A percentile compares a stretch with the other conserved stretches of the same genome.
Evolutionary conservation across 2,329 filamentous ascomycete genomes (phyloP).

Genomic region (Metarhizium anisopliae): DNA sequence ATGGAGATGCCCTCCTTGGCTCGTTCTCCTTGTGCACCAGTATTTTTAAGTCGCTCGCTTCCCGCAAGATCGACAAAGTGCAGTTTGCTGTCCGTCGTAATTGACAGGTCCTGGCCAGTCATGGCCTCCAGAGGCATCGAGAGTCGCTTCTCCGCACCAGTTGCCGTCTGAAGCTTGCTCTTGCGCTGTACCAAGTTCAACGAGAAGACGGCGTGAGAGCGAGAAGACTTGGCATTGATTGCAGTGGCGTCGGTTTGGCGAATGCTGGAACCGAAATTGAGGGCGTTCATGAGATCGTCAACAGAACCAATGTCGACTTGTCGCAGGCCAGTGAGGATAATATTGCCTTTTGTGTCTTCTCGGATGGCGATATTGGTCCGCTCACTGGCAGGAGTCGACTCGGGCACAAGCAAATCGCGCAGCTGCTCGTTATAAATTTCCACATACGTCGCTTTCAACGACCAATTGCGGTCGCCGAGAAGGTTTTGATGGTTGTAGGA

Average conservation of each 20-base stretch:
- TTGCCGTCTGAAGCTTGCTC: conserved; percentile 40
- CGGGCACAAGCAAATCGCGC: conserved; percentile 78
- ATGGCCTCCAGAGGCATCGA: conserved; percentile 80
- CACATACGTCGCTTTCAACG: conserved; percentile 87
- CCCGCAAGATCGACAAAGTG: conserved; percentile 98
- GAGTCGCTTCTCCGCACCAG: conserved; percentile 68
- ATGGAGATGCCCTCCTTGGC: conserved; percentile 97
- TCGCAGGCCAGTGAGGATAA: conserved; percentile 81
- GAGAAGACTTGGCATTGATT: conserved; percentile 94
- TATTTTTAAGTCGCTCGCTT: conserved; percentile 95
- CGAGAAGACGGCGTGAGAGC: conserved; percentile 95
- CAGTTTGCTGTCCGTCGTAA: conserved; percentile 94
- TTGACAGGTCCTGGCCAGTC: conserved; percentile 52
- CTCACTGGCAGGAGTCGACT: conserved; percentile 59
- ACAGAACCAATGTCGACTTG: conserved; percentile 85
- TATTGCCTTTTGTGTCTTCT: conserved; percentile 90
- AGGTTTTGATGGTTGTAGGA: conserved; percentile 50
- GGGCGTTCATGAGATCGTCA: conserved; percentile 78
- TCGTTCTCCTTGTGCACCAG: conserved; percentile 85
- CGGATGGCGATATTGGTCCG: conserved; percentile 79
- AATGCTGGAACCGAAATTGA: conserved; percentile 89
- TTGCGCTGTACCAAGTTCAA: conserved; percentile 87
- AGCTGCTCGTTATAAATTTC: conserved; percentile 98
- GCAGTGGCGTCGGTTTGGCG: conserved; percentile 95
- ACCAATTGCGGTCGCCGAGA: conserved; percentile 69